These are phyloP conservation scores for Saksenaea oblongispora DNA, from an alignment of 371 early-diverging fungal genomes.

Conservation along the genomic window DNA sequence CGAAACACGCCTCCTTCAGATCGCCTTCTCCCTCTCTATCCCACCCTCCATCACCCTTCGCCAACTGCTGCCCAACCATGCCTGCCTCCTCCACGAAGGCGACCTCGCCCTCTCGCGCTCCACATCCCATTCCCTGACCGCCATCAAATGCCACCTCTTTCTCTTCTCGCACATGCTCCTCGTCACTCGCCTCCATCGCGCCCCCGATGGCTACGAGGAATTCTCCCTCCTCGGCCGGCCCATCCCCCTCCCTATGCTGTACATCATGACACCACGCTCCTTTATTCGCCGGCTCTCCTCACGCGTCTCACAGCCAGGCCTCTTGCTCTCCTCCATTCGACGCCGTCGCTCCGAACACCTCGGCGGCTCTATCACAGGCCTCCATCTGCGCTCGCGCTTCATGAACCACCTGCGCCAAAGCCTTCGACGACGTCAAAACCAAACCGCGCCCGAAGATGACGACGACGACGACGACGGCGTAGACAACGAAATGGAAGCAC, in stretches of 20 bases:
- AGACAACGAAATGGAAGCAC: no score
- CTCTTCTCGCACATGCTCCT: conserved; percentile 40
- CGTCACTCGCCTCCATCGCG: conserved; percentile 23
- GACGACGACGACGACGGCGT: background rate
- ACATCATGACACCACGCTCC: conserved; percentile 2
- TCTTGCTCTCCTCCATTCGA: background rate
- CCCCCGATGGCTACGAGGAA: conserved; percentile 18
- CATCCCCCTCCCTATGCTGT: conserved; percentile 31
- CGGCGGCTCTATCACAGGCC: conserved; percentile 9
- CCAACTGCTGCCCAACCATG: conserved; percentile 17
- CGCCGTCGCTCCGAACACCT: background rate
- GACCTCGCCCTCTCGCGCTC: conserved; percentile 24
- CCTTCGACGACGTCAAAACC: conserved; percentile 1
- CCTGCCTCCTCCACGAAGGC: conserved; percentile 27
- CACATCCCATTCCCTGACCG: conserved; percentile 22
- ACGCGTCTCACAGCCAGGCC: background rate
- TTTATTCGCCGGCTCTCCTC: background rate
- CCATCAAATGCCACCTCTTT: conserved; percentile 27
- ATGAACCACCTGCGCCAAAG: conserved; percentile 15
- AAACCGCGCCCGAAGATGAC: background rate
- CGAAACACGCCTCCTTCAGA: conserved; percentile 27
- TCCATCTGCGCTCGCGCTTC: conserved; percentile 16
- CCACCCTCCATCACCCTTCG: conserved; percentile 10
- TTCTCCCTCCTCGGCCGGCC: conserved; percentile 16
- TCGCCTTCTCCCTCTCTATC: conserved; percentile 24